phyloP scores from a whole-genome alignment of 2,329 filamentous ascomycete species.

The Ustulina deusta region DNA sequence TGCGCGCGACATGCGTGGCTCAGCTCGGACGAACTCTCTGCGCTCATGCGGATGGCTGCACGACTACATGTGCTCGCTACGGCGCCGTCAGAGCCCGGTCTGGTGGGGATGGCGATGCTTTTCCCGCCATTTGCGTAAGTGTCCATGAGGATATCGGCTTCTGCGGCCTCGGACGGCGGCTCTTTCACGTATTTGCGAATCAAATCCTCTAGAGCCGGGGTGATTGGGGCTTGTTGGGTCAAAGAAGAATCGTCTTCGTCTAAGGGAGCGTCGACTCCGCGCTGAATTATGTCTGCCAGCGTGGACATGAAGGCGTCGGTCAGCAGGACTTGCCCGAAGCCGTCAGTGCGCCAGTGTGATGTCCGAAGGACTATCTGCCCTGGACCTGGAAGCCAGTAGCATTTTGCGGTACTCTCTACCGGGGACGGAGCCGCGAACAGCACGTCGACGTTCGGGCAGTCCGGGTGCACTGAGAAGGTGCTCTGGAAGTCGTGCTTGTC shows the following conservation, averaged over 20 bases:
- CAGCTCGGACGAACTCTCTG: too few relatives aligned
- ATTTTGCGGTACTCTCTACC: conserved; percentile 34
- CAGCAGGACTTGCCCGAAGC: conserved; percentile 39
- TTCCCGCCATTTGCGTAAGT: too few relatives aligned
- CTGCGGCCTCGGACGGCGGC: too few relatives aligned
- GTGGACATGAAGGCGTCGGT: conserved; percentile 35
- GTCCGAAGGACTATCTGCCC: conserved; percentile 36
- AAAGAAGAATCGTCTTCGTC: neutral
- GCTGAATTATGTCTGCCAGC: conserved; percentile 28
- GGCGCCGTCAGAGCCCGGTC: too few relatives aligned
- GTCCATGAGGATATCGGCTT: too few relatives aligned
- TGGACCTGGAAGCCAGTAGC: conserved; percentile 40
- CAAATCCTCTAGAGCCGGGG: conserved; percentile 20
- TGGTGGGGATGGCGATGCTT: too few relatives aligned
- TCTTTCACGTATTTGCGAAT: conserved; percentile 12
- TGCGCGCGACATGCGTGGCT: too few relatives aligned
- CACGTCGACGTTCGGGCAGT: conserved; percentile 17
- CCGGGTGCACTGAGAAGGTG: conserved; percentile 31
- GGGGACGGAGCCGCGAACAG: conserved; percentile 34
- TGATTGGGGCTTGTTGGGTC: neutral
- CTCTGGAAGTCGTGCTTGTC: conserved; percentile 24
- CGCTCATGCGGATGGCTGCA: too few relatives aligned
- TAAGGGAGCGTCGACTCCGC: conserved; percentile 3
- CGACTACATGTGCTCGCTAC: too few relatives aligned
- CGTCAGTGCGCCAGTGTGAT: conserved; percentile 43